Conservation (phyloP, 805 yeast genomes). For the Candida multigemmis region DNA sequence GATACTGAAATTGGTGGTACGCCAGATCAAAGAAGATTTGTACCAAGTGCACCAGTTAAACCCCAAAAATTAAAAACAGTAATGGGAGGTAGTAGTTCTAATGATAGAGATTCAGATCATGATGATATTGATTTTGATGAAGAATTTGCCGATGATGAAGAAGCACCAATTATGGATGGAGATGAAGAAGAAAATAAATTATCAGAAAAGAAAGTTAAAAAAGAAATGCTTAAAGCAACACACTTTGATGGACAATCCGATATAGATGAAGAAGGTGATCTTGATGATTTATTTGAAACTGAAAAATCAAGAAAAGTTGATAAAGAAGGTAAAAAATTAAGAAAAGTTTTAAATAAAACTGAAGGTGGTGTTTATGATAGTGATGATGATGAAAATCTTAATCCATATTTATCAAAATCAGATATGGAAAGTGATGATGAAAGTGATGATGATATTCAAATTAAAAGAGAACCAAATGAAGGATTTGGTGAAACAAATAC, state of each 20-base stretch:
- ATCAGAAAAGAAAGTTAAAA: conserved; percentile 74
- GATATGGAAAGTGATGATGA: conserved; percentile 59
- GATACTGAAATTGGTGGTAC: conserved; percentile 39
- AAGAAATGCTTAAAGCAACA: conserved; percentile 76
- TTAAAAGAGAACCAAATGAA: conserved; percentile 24
- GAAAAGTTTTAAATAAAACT: conserved; percentile 74
- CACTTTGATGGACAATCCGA: conserved; percentile 59
- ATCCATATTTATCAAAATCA: conserved; percentile 60
- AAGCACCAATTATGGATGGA: conserved; percentile 95
- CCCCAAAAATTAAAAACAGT: conserved; percentile 28
- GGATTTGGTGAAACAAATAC: conserved; percentile 3
- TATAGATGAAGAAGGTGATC: conserved; percentile 49
- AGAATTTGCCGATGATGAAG: conserved; percentile 97
- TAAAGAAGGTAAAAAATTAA: conserved; percentile 81
- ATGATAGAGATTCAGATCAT: conserved; percentile 61
- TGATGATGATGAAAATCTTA: conserved; percentile 58
- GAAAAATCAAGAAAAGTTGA: conserved; percentile 61
- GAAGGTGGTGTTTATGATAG: conserved; percentile 87
- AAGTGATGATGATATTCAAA: conserved; percentile 30
- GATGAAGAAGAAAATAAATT: conserved; percentile 91
- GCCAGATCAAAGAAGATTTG: conserved; percentile 31
- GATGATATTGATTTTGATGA: conserved; percentile 94
- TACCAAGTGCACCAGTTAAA: conserved; percentile 4
- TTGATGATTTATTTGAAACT: conserved; percentile 65
- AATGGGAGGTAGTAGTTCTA: conserved; percentile 32